Evolutionary conservation across 148 eudicot species (phyloP).

Genomic region (Arctostaphylos glauca): DNA sequence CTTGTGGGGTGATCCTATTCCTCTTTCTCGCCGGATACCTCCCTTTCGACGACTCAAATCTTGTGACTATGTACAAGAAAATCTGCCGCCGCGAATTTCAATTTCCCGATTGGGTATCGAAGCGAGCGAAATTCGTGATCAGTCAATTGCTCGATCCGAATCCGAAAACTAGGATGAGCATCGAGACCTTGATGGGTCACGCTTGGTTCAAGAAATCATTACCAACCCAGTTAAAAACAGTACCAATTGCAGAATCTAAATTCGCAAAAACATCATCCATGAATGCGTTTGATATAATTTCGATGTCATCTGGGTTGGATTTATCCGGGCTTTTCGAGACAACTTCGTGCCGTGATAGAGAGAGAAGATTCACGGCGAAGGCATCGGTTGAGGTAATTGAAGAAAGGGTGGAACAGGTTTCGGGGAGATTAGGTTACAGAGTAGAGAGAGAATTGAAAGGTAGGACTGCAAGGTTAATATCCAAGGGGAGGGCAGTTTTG

Average conservation of each 20-base stretch:
- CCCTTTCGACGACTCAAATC: conserved; percentile 64
- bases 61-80: conserved; percentile 59
- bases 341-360: conserved; percentile 25
- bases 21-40: conserved; percentile 54
- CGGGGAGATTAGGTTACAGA: conserved; percentile 48
- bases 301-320: conserved; percentile 69
- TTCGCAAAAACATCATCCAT: conserved; percentile 25
- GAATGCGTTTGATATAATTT: conserved; percentile 78
- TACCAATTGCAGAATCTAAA: conserved; percentile 29
- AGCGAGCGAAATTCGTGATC: conserved; percentile 40
- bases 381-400: conserved; percentile 39
- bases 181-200: conserved; percentile 38
- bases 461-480: conserved; percentile 39
- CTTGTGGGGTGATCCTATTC: conserved; percentile 73
- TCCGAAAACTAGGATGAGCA: conserved; percentile 47
- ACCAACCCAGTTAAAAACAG: conserved; percentile 15
- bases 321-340: conserved; percentile 56
- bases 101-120: conserved; percentile 55
- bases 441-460: conserved; percentile 37
- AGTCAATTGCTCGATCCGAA: conserved; percentile 59
- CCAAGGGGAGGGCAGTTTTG: conserved; percentile 48
- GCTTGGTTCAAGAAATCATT: conserved; percentile 51
- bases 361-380: conserved; percentile 50
- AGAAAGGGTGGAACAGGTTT: conserved; percentile 50
- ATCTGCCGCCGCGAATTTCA: conserved; percentile 47